Base-by-base conservation (phyloP, 306 rosid species). In the Begonia peltatifolia region DNA sequence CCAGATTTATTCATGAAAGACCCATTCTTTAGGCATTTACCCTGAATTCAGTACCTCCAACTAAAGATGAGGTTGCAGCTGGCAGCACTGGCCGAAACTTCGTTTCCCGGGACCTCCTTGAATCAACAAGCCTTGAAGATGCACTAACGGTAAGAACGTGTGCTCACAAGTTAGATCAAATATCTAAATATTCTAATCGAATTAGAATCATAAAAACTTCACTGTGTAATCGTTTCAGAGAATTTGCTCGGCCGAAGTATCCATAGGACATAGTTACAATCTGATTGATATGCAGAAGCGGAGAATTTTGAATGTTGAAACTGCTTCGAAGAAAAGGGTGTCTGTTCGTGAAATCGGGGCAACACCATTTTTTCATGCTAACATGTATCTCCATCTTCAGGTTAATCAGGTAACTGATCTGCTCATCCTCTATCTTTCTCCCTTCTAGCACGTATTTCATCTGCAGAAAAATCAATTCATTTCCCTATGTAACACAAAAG, bases 31-130 rank as follows among this genome's bases (percentile, higher is more conserved):
- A 79, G 94, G 95, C 83, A 13, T 86, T 86, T 63, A 90, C 95
- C 18, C 65, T 90, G 62, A 71, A 90, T 65, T 69, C 82, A 16
- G 93, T 81, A 50, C 86, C 88, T 14, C 99, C 84, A 0, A 60
- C 56, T 12, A 72, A 81, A 69, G 73, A 62, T 41, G 86, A 87
- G 76, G 59, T 84, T 52, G 82, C 69, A 46, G 79, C 87, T 0
- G 81, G 86, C 42, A 86, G 81, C n/a, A 80, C 83, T 35, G 92
- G 86, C 9, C 71, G 81, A 42, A 90, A 86, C 79, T 83, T 90
- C 60, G 52, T 90, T 52, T 76, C 94, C 47, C 70, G 92, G 25
- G 80, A 83, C 68, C 72, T 85, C 63, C 94, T 85, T 44, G 93
- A 85, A 81, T 82, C 93, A n/a, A 62, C 74, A 20, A 62, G 79